phyloP scores from a whole-genome alignment of 306 rosid genomes.

The Cicer bijugum region DNA sequence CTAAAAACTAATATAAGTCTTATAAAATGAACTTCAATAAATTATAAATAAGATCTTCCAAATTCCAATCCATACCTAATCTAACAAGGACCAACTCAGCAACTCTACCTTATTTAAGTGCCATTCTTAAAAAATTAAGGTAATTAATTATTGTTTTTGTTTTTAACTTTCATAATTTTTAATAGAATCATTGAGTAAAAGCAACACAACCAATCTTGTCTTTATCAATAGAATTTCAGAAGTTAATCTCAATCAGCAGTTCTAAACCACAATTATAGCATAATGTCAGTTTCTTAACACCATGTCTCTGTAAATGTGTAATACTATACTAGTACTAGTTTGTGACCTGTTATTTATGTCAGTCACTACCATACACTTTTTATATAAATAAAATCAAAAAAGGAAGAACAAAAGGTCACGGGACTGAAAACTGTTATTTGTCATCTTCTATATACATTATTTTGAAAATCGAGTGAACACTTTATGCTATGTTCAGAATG shows the following conservation, averaged over 20 bases:
- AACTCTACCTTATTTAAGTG: slow-evolving; percentile 21
- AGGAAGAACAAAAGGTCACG: slow-evolving; percentile 63
- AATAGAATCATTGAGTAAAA: not conserved
- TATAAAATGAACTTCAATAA: not conserved
- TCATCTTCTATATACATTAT: slow-evolving; percentile 50
- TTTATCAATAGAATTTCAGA: slow-evolving; percentile 38
- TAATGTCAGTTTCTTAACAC: not conserved
- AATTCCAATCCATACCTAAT: not conserved
- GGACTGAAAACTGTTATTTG: slow-evolving; percentile 64
- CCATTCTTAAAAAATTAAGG: slow-evolving; percentile 14
- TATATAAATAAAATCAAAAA: slow-evolving; percentile 29
- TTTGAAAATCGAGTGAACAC: not conserved
- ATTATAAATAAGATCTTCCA: not conserved
- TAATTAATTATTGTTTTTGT: slow-evolving; percentile 38
- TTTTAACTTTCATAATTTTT: not conserved
- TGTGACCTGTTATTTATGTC: slow-evolving; percentile 12
- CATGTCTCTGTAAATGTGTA: not conserved
- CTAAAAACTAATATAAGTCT: not conserved
- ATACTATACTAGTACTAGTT: slow-evolving; percentile 9
- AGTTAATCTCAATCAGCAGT: slow-evolving; percentile 41
- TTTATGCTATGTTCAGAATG: no score
- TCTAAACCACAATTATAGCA: slow-evolving; percentile 6
- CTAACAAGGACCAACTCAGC: not conserved
- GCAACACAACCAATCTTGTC: slow-evolving; percentile 29
- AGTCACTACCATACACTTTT: slow-evolving; percentile 35